Percentiles rank a stretch among this genome's conserved stretches.
phyloP scores from a whole-genome alignment of 306 rosid genomes.

The Gastrolobium villosum region DNA sequence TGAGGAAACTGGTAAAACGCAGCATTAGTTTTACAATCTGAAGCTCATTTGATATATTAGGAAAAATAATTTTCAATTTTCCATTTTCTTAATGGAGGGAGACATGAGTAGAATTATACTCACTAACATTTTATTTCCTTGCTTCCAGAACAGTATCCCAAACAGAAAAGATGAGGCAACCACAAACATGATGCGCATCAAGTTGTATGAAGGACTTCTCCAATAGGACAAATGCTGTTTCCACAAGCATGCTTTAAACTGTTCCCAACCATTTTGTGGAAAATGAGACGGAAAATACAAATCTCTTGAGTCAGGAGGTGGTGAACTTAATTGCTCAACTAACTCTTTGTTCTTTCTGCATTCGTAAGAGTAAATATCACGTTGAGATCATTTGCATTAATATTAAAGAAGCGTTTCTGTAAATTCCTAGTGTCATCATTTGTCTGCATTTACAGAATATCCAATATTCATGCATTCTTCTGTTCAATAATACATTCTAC shows the following conservation, averaged over 20 bases:
- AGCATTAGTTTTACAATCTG: conserved; percentile 3
- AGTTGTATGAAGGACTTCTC: conserved; percentile 80
- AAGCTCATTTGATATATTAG: neutral
- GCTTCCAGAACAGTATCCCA: conserved; percentile 70
- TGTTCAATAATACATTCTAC: conserved; percentile 1
- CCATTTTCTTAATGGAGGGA: conserved; percentile 2
- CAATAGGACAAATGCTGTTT: conserved; percentile 77
- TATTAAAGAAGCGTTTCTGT: neutral
- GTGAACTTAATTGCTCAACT: conserved; percentile 62
- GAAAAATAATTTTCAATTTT: neutral
- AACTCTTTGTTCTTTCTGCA: conserved; percentile 67
- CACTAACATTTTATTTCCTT: conserved; percentile 63
- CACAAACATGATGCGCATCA: conserved; percentile 57
- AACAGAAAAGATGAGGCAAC: conserved; percentile 56
- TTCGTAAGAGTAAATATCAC: conserved; percentile 30
- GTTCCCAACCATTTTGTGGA: conserved; percentile 68
- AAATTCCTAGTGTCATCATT: neutral
- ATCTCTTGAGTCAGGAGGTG: conserved; percentile 62
- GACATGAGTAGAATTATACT: conserved; percentile 4
- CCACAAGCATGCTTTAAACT: conserved; percentile 77
- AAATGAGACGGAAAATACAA: conserved; percentile 62
- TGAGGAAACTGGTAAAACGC: neutral
- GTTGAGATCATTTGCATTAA: neutral
- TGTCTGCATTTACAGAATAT: neutral
- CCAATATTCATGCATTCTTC: neutral